phyloP scores from a whole-genome alignment of 371 early-diverging fungal species.

The Apophysomyces elegans region DNA sequence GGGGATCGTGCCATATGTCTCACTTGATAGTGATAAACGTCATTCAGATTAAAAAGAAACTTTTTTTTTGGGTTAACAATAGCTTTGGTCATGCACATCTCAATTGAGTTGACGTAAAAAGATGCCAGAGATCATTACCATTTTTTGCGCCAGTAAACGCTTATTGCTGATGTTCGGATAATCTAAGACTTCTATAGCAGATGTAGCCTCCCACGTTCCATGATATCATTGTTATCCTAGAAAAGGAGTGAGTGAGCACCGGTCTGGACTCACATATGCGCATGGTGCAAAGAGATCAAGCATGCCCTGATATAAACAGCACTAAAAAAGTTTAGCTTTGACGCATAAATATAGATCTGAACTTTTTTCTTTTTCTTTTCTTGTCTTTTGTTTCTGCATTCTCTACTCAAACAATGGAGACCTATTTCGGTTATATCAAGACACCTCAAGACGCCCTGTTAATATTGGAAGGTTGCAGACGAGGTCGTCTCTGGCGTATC shows the following conservation, averaged over 20 bases:
- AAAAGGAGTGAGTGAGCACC: constrained; percentile 1
- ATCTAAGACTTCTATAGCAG: not conserved
- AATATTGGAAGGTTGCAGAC: constrained; percentile 82
- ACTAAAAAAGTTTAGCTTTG: constrained; percentile 4
- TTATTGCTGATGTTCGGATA: constrained; percentile 11
- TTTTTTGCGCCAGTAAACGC: not conserved
- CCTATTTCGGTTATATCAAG: constrained; percentile 78
- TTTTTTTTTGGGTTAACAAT: not conserved
- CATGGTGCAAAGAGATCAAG: constrained; percentile 1
- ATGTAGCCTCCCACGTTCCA: not conserved
- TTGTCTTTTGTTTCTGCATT: constrained; percentile 30
- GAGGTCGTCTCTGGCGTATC: constrained; percentile 68
- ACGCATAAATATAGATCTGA: constrained; percentile 19
- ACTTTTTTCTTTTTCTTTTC: constrained; percentile 18
- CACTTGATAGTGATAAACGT: constrained; percentile 14
- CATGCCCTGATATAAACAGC: constrained; percentile 1
- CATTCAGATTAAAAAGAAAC: constrained; percentile 8
- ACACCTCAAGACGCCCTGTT: constrained; percentile 81
- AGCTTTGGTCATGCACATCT: not conserved
- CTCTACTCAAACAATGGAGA: constrained; percentile 60
- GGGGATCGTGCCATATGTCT: constrained; percentile 33
- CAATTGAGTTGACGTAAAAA: constrained; percentile 8
- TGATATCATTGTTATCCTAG: constrained; percentile 1
- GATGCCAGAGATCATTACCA: not conserved
- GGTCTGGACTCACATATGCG: constrained; percentile 1